Percentiles rank a stretch among this genome's conserved stretches.
These are phyloP conservation scores for Gentiana dahurica DNA, from an alignment of 257 asterid species.

Conservation along the genomic window DNA sequence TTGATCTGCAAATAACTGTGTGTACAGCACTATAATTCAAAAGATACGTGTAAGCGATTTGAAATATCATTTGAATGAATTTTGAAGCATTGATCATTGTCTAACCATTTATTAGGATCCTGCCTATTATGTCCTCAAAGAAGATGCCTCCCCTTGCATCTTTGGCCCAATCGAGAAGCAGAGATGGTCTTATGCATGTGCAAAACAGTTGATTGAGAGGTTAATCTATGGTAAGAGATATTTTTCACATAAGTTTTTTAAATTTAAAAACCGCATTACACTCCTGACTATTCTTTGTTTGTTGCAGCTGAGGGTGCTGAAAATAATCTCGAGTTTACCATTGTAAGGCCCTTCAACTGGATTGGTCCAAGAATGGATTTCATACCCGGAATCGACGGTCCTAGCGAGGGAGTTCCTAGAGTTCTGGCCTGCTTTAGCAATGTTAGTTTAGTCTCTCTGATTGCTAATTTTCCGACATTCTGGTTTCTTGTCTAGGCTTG, in stretches of 20 bases:
- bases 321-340: slow-evolving; percentile 79
- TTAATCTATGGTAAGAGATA: slow-evolving; percentile 64
- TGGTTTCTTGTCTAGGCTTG: slow-evolving; percentile 11
- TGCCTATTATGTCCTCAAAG: slow-evolving; percentile 57
- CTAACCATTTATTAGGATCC: slow-evolving; percentile 55
- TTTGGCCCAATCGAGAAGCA: slow-evolving; percentile 92
- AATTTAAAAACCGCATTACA: neutral
- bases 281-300: neutral
- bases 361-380: slow-evolving; percentile 97
- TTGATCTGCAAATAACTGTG: too few relatives aligned
- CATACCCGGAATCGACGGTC: slow-evolving; percentile 93
- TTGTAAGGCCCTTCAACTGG: slow-evolving; percentile 97
- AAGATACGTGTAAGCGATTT: too few relatives aligned
- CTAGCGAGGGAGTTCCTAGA: slow-evolving; percentile 93
- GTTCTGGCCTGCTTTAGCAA: slow-evolving; percentile 97
- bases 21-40: too few relatives aligned
- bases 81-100: neutral
- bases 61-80: too few relatives aligned
- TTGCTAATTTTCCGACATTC: slow-evolving; percentile 2
- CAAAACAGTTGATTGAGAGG: slow-evolving; percentile 88
- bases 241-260: neutral
- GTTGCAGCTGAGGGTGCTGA: slow-evolving; percentile 90
- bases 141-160: slow-evolving; percentile 84
- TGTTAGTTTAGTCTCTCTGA: slow-evolving; percentile 28
- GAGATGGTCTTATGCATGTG: slow-evolving; percentile 96